phyloP scores from a whole-genome alignment of 768 basidiomycete species.

The Tulasnella sp. region DNA sequence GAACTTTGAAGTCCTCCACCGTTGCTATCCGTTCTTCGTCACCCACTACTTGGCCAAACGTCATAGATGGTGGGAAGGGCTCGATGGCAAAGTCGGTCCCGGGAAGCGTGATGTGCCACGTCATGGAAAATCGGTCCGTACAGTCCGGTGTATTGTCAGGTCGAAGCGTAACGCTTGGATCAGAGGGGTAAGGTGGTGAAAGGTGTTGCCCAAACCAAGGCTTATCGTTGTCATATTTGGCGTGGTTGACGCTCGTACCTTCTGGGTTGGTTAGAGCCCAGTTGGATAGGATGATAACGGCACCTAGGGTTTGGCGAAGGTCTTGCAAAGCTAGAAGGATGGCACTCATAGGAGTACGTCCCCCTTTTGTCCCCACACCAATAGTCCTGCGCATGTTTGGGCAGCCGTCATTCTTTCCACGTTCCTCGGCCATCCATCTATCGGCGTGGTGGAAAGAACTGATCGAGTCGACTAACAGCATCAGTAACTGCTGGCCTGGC shows the following conservation, averaged over 20 bases:
- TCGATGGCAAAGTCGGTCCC: constrained; percentile 1
- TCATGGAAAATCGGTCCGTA: constrained; percentile 25
- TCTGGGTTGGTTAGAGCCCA: constrained; percentile 34
- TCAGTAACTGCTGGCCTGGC: constrained; percentile 43
- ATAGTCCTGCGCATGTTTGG: neutral
- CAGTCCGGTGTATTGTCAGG: constrained; percentile 5
- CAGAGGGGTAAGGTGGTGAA: constrained; percentile 31
- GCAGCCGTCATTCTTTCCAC: neutral
- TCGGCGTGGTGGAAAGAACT: constrained; percentile 71
- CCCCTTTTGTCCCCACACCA: constrained; percentile 1
- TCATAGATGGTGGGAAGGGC: neutral
- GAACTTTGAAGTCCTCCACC: constrained; percentile 1
- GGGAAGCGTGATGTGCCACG: constrained; percentile 32
- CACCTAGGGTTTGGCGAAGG: constrained; percentile 38
- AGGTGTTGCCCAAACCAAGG: constrained; percentile 41
- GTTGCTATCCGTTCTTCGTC: neutral
- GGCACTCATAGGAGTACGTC: constrained; percentile 32
- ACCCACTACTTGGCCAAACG: neutral
- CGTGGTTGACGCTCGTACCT: constrained; percentile 18
- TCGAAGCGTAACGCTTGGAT: constrained; percentile 20
- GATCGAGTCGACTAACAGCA: constrained; percentile 64
- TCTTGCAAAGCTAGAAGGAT: constrained; percentile 38
- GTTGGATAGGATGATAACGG: constrained; percentile 46
- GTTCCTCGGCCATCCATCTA: constrained; percentile 45
- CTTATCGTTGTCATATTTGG: neutral